Evolutionary conservation across 2,329 filamentous ascomycete species (phyloP).

Genomic region (Tolypocladium endophyticum): DNA sequence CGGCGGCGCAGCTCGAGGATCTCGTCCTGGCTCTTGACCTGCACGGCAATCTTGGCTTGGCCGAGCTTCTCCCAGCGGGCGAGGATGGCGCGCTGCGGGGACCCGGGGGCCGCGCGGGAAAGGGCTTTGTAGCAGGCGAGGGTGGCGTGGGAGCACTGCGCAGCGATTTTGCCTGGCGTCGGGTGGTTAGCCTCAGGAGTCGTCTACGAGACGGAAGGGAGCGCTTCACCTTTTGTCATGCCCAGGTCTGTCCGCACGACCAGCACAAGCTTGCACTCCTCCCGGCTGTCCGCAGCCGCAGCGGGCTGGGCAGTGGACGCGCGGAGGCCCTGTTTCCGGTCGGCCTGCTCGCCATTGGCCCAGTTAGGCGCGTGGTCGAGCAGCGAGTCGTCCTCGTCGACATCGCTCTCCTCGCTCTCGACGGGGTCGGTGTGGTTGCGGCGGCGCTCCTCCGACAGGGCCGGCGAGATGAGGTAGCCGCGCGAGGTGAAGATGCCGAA

Average conservation of each 20-base stretch:
- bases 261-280: slow-evolving; percentile 91
- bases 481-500: slow-evolving; percentile 64
- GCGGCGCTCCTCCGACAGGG: slow-evolving; percentile 45
- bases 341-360: slow-evolving; percentile 50
- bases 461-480: slow-evolving; percentile 48
- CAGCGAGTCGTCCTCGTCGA: slow-evolving; percentile 47
- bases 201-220: neutral
- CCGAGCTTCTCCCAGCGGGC: slow-evolving; percentile 76
- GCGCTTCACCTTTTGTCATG: slow-evolving; percentile 79
- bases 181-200: neutral
- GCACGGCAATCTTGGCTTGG: slow-evolving; percentile 88
- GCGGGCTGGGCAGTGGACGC: slow-evolving; percentile 13
- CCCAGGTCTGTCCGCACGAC: slow-evolving; percentile 89
- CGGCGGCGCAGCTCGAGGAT: slow-evolving; percentile 62
- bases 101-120: slow-evolving; percentile 41
- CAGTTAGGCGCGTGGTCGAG: slow-evolving; percentile 60
- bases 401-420: slow-evolving; percentile 59
- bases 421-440: slow-evolving; percentile 47
- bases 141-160: slow-evolving; percentile 91
- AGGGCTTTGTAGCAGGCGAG: slow-evolving; percentile 93
- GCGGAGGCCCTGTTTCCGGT: slow-evolving; percentile 45
- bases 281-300: slow-evolving; percentile 32
- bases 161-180: slow-evolving; percentile 79
- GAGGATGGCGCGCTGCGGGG: slow-evolving; percentile 52
- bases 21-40: slow-evolving; percentile 79